Evolutionary conservation across 179 eudicot genomes (phyloP), one percentile per base, ranked within the genome.

Genomic region (Spinacia oleracea): DNA sequence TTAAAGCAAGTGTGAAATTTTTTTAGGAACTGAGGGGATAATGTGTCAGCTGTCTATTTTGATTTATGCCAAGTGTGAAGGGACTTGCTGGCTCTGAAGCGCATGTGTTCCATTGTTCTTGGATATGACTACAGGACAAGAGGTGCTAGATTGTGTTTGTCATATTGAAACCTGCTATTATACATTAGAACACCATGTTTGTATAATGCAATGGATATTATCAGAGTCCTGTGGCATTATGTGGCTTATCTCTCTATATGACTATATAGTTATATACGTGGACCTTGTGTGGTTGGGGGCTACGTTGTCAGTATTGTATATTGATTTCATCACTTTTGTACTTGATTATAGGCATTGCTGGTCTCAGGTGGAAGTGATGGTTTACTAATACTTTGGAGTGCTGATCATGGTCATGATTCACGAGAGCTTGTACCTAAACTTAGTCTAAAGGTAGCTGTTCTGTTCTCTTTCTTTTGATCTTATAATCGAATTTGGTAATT

Each of bases 331-430:
- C 34, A 67, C 46, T 29, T 10, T 67, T 48, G 1, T 78, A 27
- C 81, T 40, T 84, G 72, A 66, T 68, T 82, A 78, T 81, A 95
- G 98, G 93, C 95, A 25, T 93, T 93, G 84, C 82, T 95, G 87
- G 98, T 95, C 81, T 95, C 98, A 46, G 98, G 98, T 70, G 98
- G 98, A 82, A 91, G 87, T 83, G 98, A 95, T 89, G 98, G 98
- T 65, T 86, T 93, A 81, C 92, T 95, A 65, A 90, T 95, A 48
- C 84, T 93, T 55, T 95, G 98, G 98, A 91, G 90, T 87, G 95
- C 97, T 23, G 97, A 91, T 75, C 91, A 90, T 83, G 87, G 94
- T 51, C 97, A 87, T 77, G 98, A 91, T 91, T 90, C 97, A 34
- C 90, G 92, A 82, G 98, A 95, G 67, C 96, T 91, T 76, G 97